phyloP scores from a whole-genome alignment of 2,329 filamentous ascomycete genomes.

The Nigrospora sphaerica region DNA sequence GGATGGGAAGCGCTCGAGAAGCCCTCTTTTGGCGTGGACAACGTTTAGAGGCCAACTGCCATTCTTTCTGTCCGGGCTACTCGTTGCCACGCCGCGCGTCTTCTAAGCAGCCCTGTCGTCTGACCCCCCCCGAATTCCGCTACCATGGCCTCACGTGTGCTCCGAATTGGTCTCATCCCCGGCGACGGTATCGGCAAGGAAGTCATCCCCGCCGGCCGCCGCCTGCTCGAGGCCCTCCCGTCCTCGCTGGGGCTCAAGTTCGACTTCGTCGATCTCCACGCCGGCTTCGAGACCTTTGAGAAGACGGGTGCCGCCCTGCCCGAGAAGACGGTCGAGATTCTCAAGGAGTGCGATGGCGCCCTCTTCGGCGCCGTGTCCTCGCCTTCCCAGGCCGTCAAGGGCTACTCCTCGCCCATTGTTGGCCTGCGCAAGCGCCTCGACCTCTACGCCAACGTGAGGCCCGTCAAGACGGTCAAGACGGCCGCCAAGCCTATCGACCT shows the following conservation, averaged over 20 bases:
- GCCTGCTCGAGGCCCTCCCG: conserved; percentile 86
- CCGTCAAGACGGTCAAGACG: conserved; percentile 75
- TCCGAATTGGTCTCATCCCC: conserved; percentile 68
- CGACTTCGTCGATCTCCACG: conserved; percentile 87
- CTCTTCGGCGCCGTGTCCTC: conserved; percentile 95
- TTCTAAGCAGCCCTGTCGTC: no score
- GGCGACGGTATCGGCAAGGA: conserved; percentile 98
- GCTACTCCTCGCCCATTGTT: conserved; percentile 95
- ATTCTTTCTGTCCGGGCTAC: no score
- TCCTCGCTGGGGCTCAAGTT: conserved; percentile 88
- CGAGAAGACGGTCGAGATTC: conserved; percentile 81
- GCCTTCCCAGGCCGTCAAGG: conserved; percentile 80
- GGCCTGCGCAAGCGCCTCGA: conserved; percentile 91
- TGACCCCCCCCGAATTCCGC: no score
- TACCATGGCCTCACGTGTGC: no score
- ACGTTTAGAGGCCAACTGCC: no score
- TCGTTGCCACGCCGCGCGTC: no score
- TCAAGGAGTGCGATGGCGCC: conserved; percentile 92
- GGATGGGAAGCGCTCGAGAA: no score
- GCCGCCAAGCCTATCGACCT: conserved; percentile 74
- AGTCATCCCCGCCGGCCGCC: conserved; percentile 90
- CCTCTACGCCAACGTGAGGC: conserved; percentile 95
- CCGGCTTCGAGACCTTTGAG: conserved; percentile 91
- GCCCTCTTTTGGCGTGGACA: no score
- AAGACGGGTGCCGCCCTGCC: conserved; percentile 82